Evolutionary conservation across 2,329 filamentous ascomycete species (phyloP), one percentile per base, ranked within the genome.

Genomic region (Trichoderma simmonsii): DNA sequence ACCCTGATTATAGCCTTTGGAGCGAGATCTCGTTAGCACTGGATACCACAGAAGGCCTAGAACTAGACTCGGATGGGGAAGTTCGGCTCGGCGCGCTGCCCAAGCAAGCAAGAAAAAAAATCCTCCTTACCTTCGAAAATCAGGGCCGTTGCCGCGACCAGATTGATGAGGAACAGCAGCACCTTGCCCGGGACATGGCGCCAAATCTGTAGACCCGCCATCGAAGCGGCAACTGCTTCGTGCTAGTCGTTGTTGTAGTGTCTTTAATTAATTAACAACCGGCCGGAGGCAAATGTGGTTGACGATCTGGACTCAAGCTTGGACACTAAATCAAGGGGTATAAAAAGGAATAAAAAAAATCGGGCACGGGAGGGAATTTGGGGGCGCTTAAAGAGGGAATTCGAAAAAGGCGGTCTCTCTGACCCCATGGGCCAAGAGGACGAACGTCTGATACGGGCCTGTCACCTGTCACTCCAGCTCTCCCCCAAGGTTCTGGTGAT

Each of bases 1-100:
- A 66, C 86, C 86, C 74, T 87, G 86, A 72, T 87, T 85, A 78
- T 87, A 88, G 24, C 86, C 86, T 80, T 36, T 39, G 14, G 78
- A 26, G 43, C 36, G 24, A 43, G 24, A 24, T 24, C 24, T 57
- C 56, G 30, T 70, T 70, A 70, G 66, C 26, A 61, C 48, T 26
- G 32, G 26, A 43, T 21, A 6, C 18, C 3, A 28, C 7, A 1
- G 18, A 39, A 39, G 36, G 36, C 14, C 36, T 39, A 8, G 36
- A 28, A 24, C 56, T 61, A 61, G 66, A 34, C 66, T 70, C 15
- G 30, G 26, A 26, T n/a, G 43, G 57, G n/a, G 54, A 63, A 48
- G 28, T 39, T 70, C 32, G 24, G 30, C 21, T 15, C 11, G 21
- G 32, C 24, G 56, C 21, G 67, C 21, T n/a, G 67, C 3, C 39